These are phyloP conservation scores for Ustilago nuda DNA, from an alignment of 1,284 basidiomycete genomes.

Conservation along the genomic window DNA sequence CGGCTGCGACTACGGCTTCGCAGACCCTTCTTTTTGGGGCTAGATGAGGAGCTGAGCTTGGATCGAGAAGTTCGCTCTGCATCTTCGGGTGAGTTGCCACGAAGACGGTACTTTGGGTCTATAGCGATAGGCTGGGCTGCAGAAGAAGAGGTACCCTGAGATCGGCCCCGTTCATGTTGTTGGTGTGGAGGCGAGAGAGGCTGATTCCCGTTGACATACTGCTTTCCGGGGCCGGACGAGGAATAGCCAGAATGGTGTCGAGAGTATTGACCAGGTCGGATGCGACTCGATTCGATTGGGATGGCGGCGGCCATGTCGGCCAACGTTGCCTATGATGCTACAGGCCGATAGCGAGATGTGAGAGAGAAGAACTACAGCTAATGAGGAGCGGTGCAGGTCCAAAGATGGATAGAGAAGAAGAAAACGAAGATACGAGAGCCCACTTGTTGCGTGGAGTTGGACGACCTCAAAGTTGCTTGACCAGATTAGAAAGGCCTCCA, in stretches of 20 bases:
- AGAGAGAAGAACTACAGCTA: not conserved
- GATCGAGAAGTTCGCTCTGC: conserved; percentile 16
- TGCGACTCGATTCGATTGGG: conserved; percentile 30
- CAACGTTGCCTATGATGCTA: conserved; percentile 4
- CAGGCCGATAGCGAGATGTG: not conserved
- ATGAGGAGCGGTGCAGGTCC: not conserved
- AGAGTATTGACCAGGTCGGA: conserved; percentile 50
- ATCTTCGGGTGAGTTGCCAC: conserved; percentile 47
- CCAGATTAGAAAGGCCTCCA: conserved; percentile 26
- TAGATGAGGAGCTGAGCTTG: conserved; percentile 34
- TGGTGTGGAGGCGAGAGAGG: conserved; percentile 17
- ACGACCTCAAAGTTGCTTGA: not conserved
- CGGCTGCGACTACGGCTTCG: conserved; percentile 40
- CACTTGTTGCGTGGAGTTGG: conserved; percentile 16
- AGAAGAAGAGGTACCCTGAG: not conserved
- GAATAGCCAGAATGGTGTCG: conserved; percentile 27
- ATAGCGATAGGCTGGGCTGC: conserved; percentile 25
- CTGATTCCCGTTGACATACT: conserved; percentile 44
- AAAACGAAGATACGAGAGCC: not conserved
- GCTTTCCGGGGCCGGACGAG: conserved; percentile 5
- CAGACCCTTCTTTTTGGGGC: conserved; percentile 37
- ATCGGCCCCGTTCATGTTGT: conserved; percentile 11
- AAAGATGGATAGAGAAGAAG: conserved; percentile 12
- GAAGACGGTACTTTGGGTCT: conserved; percentile 48
- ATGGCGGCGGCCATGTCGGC: conserved; percentile 33